These are phyloP conservation scores for Carex kokanica DNA, from an alignment of 176 grass and related monocot genomes.

Conservation along the genomic window DNA sequence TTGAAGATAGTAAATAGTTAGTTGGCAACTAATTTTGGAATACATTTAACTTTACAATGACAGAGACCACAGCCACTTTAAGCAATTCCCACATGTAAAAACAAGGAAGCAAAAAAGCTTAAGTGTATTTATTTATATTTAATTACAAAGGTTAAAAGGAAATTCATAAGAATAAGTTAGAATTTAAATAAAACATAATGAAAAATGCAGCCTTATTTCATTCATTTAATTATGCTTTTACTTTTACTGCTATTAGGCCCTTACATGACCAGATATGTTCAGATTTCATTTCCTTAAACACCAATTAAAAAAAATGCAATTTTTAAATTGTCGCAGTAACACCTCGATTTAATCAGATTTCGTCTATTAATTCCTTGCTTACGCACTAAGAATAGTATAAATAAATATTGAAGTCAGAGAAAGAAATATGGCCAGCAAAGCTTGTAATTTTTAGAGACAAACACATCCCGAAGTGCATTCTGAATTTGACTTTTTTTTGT, in stretches of 20 bases:
- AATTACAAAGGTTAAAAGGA: neutral
- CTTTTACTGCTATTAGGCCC: neutral
- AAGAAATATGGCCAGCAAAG: neutral
- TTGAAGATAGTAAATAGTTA: neutral
- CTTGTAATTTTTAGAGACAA: neutral
- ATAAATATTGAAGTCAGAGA: neutral
- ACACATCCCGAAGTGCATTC: neutral
- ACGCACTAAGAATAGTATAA: neutral
- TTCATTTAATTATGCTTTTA: neutral
- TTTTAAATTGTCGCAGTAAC: neutral
- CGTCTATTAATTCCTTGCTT: neutral
- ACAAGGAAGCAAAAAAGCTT: neutral
- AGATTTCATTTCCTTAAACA: neutral
- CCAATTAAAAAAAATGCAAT: neutral
- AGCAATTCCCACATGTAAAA: neutral
- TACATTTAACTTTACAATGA: neutral
- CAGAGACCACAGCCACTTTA: neutral
- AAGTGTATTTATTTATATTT: neutral
- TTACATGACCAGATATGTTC: neutral
- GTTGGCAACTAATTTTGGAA: neutral
- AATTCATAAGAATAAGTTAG: neutral
- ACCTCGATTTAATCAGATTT: neutral
- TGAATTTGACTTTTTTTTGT: neutral
- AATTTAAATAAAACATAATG: neutral
- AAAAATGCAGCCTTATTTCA: neutral